Base-by-base conservation (phyloP, 352 stramenopile species). In the Phytophthora boehmeriae region DNA sequence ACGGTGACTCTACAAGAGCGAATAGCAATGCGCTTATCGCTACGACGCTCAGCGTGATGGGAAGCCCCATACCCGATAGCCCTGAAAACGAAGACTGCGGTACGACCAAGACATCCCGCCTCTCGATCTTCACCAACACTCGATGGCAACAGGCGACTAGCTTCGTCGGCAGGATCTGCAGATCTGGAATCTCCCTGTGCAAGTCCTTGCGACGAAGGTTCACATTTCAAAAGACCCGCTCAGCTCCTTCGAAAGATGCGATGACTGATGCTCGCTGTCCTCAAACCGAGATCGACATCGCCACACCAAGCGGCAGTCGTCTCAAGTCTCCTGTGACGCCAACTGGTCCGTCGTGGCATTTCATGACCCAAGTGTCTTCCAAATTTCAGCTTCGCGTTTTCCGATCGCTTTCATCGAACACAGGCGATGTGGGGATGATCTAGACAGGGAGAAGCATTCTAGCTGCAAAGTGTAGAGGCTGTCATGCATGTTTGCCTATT, bases 331-430 rank as follows among this genome's bases (percentile, higher is more conserved):
- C 52, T 16, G 41, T 44, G 59, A 68, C 64, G 19, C 57, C 58
- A 8, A 22, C 25, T 8, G 19, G 48, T 5, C 23, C 38, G 44
- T 52, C 57, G 22, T 53, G 48, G 22, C 44, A 64, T 6, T 62
- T 59, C 25, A 35, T 38, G n/a, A 57, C 41, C 30, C 50, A 72
- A 6, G 5, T 55, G 9, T 72, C 63, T 32, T 64, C 58, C 41
- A 72, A 68, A 51, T 68, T 34, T 25, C 64, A 64, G 25, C 53
- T 64, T n/a, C 48, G 39, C 38, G 30, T 72, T 23, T 71, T 67
- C 38, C 46, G 46, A 16, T 67, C 51, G 30, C 58, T 51, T 6
- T 48, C 32, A 11, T 59, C 58, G 4, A 27, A 41, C n/a, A 34
- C 42, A 4, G 8, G 17, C 8, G 42, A 53, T n/a, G 27, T 68